phyloP scores from a whole-genome alignment of 2,329 filamentous ascomycete species.

The Arthrobotrys sphaeroides region DNA sequence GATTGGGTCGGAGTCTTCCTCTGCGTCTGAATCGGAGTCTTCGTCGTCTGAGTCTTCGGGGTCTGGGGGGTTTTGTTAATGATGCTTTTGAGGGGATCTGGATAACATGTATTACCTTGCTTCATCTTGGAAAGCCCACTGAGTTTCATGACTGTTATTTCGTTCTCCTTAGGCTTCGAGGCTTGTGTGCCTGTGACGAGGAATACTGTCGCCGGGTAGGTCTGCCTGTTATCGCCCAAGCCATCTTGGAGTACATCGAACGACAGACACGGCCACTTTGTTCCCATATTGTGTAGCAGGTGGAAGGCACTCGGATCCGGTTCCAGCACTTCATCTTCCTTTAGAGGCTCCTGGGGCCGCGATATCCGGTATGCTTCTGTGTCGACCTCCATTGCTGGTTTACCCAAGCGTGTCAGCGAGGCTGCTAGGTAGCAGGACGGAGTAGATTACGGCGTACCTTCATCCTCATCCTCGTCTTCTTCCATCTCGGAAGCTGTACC shows the following conservation, averaged over 20 bases:
- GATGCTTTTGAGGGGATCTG: not conserved
- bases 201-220: slow-evolving; percentile 96
- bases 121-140: slow-evolving; percentile 91
- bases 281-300: slow-evolving; percentile 93
- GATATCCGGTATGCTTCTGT: slow-evolving; percentile 96
- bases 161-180: slow-evolving; percentile 80
- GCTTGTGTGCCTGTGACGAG: slow-evolving; percentile 95
- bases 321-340: slow-evolving; percentile 86
- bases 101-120: slow-evolving; percentile 58
- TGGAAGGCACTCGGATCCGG: slow-evolving; percentile 96
- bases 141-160: slow-evolving; percentile 95
- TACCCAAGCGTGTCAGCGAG: slow-evolving; percentile 55
- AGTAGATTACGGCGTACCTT: slow-evolving; percentile 22
- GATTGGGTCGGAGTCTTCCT: slow-evolving; percentile 82
- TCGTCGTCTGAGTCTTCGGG: slow-evolving; percentile 61
- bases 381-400: slow-evolving; percentile 92
- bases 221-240: slow-evolving; percentile 86
- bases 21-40: slow-evolving; percentile 72
- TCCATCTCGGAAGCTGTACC: slow-evolving; percentile 74
- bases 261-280: slow-evolving; percentile 95
- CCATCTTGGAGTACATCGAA: slow-evolving; percentile 90
- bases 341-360: slow-evolving; percentile 77
- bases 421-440: not conserved
- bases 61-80: slow-evolving; percentile 12
- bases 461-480: slow-evolving; percentile 72